A percentile compares a stretch with the other conserved stretches of the same genome.
Evolutionary conservation across 306 rosid genomes (phyloP).

Genomic region (Trifolium fragiferum): DNA sequence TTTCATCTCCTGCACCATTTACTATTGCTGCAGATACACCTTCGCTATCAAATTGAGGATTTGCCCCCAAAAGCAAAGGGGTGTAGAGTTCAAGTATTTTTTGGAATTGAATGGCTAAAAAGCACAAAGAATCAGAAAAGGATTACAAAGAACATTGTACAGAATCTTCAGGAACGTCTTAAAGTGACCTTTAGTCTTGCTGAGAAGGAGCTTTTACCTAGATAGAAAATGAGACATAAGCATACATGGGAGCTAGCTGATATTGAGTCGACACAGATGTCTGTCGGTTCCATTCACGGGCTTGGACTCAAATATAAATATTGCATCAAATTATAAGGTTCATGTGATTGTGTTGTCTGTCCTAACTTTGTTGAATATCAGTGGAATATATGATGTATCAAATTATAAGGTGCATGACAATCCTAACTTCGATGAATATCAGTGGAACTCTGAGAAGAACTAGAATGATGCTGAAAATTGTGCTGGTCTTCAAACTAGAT

Average conservation of each 20-base stretch:
- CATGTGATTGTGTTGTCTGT: slow-evolving; percentile 13
- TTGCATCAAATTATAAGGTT: slow-evolving; percentile 26
- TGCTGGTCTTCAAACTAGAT: slow-evolving; percentile 37
- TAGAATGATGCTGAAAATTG: slow-evolving; percentile 24
- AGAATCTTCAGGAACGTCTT: slow-evolving; percentile 58
- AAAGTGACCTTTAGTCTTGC: slow-evolving; percentile 59
- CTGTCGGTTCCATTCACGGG: slow-evolving; percentile 19
- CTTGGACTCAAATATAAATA: slow-evolving; percentile 32
- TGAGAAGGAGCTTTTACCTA: slow-evolving; percentile 69
- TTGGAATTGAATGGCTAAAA: slow-evolving; percentile 95
- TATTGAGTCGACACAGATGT: slow-evolving; percentile 12
- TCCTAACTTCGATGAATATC: slow-evolving; percentile 15
- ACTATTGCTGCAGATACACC: slow-evolving; percentile 69
- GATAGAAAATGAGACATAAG: slow-evolving; percentile 46
- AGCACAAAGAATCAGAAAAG: slow-evolving; percentile 83
- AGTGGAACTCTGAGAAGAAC: slow-evolving; percentile 14
- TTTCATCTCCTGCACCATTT: slow-evolving; percentile 36
- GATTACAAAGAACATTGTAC: slow-evolving; percentile 74
- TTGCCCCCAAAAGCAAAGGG: slow-evolving; percentile 69
- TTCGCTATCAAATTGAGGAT: slow-evolving; percentile 90
- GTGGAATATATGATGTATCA: slow-evolving; percentile 33
- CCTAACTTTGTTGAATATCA: slow-evolving; percentile 8
- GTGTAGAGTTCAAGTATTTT: slow-evolving; percentile 68
- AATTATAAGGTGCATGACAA: slow-evolving; percentile 27
- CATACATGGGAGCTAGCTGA: slow-evolving; percentile 36